A percentile compares a stretch with the other conserved stretches of the same genome.
phyloP scores from a whole-genome alignment of 148 eudicot genomes.

The Camellia sinensis region DNA sequence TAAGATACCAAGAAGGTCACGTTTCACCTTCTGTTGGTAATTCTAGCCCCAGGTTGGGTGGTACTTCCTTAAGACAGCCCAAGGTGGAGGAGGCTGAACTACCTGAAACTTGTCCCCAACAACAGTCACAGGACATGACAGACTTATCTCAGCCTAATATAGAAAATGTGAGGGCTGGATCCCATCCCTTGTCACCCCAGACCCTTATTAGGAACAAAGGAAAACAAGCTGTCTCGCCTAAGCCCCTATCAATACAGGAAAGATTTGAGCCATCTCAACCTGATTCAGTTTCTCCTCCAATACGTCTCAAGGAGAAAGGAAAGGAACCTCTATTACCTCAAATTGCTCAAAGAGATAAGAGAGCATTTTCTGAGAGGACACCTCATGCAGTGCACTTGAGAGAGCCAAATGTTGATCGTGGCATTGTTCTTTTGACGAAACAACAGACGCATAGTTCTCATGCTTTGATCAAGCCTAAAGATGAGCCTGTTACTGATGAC shows the following conservation, averaged over 20 bases:
- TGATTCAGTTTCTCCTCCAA: constrained; percentile 16
- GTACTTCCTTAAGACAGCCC: constrained; percentile 35
- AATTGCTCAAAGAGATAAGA: constrained; percentile 27
- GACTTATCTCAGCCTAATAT: constrained; percentile 11
- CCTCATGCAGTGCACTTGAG: constrained; percentile 36
- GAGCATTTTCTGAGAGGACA: constrained; percentile 28
- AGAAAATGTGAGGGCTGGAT: constrained; percentile 18
- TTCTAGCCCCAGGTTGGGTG: constrained; percentile 28
- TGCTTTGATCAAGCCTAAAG: constrained; percentile 59
- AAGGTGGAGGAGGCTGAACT: constrained; percentile 48
- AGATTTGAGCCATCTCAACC: constrained; percentile 16
- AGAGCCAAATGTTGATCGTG: constrained; percentile 41
- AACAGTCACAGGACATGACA: constrained; percentile 16
- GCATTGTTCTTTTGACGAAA: constrained; percentile 20
- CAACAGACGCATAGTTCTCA: constrained; percentile 24
- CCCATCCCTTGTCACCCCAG: constrained; percentile 35
- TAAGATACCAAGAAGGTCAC: constrained; percentile 42
- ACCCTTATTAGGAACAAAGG: constrained; percentile 54
- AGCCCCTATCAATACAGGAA: constrained; percentile 14
- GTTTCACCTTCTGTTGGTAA: constrained; percentile 26
- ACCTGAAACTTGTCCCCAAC: constrained; percentile 34
- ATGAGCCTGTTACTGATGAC: constrained; percentile 67
- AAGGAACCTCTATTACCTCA: constrained; percentile 39
- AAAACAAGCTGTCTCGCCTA: constrained; percentile 46
- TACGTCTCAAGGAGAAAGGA: constrained; percentile 48